Percentiles rank a stretch among this genome's conserved stretches.
phyloP scores from a whole-genome alignment of 352 stramenopile genomes.

The Phytophthora tentaculata region DNA sequence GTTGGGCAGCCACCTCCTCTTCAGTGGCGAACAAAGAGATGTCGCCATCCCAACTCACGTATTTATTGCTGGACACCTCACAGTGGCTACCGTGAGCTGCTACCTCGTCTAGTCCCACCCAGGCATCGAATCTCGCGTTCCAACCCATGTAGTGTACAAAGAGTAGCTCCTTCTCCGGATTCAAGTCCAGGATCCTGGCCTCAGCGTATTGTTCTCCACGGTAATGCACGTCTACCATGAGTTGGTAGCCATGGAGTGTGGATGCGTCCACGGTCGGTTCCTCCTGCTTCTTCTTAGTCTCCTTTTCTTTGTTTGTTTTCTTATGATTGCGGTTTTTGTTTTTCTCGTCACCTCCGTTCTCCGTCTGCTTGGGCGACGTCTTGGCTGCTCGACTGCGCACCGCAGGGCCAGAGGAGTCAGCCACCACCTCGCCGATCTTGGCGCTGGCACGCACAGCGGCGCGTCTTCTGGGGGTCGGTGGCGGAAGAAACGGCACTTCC shows the following conservation, averaged over 20 bases:
- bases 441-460: slow-evolving; percentile 23
- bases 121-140: slow-evolving; percentile 77
- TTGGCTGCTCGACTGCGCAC: slow-evolving; percentile 17
- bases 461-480: slow-evolving; percentile 29
- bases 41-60: slow-evolving; percentile 59
- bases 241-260: slow-evolving; percentile 41
- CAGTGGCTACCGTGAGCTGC: slow-evolving; percentile 64
- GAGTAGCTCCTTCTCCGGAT: slow-evolving; percentile 39
- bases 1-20: slow-evolving; percentile 12
- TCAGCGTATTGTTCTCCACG: slow-evolving; percentile 61
- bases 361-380: slow-evolving; percentile 15
- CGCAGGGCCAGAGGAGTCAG: slow-evolving; percentile 10
- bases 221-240: slow-evolving; percentile 71
- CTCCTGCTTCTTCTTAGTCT: slow-evolving; percentile 8
- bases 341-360: slow-evolving; percentile 25
- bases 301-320: slow-evolving; percentile 40
- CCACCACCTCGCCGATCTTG: slow-evolving; percentile 23
- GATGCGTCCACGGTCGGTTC: background rate
- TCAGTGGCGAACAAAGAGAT: slow-evolving; percentile 45
- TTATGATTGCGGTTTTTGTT: slow-evolving; percentile 25
- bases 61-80: slow-evolving; percentile 32
- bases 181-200: slow-evolving; percentile 61
- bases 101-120: slow-evolving; percentile 52
- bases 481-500: slow-evolving; percentile 11
- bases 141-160: slow-evolving; percentile 83